Evolutionary conservation across 2,329 filamentous ascomycete genomes (phyloP), one percentile per base, ranked within the genome.

Genomic region (Calonectria fujianensis): DNA sequence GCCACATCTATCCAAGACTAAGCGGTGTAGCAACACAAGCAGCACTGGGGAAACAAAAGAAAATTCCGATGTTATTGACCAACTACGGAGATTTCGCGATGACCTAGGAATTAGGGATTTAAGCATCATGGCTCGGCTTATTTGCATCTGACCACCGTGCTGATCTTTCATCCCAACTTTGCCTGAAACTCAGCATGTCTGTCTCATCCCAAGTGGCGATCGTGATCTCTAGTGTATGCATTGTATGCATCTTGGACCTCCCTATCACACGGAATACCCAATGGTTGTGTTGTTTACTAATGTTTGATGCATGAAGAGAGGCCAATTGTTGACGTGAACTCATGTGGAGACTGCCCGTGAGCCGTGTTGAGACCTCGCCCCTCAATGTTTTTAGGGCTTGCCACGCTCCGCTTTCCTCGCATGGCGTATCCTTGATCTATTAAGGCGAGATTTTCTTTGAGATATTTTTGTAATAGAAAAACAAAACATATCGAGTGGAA

Each of bases 1-100:
- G 57, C 57, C 57, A 63, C 57, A 63, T 41, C 24, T 27, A 63
- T 41, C 57, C 24, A 41, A 31, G 35, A 20, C 57, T 20, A 29
- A 63, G 57, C 57, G 35, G 57, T 63, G 57, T 63, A 63, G 37
- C 24, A 27, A 1, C 24, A 24, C 24, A 24, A 41, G 16, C 4
- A 27, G n/a, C 35, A 8, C 24, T 10, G n/a, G 35, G 41, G 41
- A 18, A 6, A 29, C 32, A 24, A 27, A 1, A 31, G 13, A 27
- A 13, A 39, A 24, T 48, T n/a, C 1, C 24, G n/a, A 4, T 48
- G 9, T 1, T 48, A 4, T 1, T 48, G 9, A 4, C 4, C n/a
- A 24, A 24, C 8, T 48, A n/a, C 1, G 8, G 3, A 48, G 11
- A 48, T 48, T 7, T 9, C 13, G 9, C 10, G n/a, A 10, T 48